Percentiles rank a stretch among this genome's conserved stretches.
phyloP scores from a whole-genome alignment of 306 rosid genomes.

The Sphenostylis stenocarpa region DNA sequence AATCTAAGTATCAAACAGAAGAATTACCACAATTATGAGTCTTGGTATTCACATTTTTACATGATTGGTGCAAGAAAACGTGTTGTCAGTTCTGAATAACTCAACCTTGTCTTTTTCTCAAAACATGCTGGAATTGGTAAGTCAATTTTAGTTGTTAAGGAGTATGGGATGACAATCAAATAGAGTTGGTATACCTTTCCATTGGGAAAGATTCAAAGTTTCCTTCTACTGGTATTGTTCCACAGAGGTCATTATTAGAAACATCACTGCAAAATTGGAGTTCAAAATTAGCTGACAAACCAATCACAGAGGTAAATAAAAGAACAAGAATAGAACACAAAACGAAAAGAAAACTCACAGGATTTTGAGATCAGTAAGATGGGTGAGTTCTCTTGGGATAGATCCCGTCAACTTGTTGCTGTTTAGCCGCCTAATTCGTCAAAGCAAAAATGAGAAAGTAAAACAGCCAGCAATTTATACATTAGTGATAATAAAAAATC shows the following conservation, averaged over 20 bases:
- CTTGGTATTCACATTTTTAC: background rate
- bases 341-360: conserved; percentile 55
- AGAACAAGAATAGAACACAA: background rate
- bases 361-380: conserved; percentile 74
- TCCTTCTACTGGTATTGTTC: conserved; percentile 94
- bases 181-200: conserved; percentile 56
- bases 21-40: background rate
- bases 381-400: conserved; percentile 81
- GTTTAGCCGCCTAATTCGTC: conserved; percentile 60
- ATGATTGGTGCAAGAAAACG: background rate
- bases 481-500: background rate
- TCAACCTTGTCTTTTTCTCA: background rate
- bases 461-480: conserved; percentile 11
- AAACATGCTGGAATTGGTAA: background rate
- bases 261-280: conserved; percentile 69
- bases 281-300: conserved; percentile 4
- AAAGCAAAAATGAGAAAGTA: conserved; percentile 8
- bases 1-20: background rate
- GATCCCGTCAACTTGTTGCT: conserved; percentile 79
- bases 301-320: background rate
- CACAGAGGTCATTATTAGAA: conserved; percentile 85
- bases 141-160: background rate
- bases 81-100: background rate
- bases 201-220: conserved; percentile 77
- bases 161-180: background rate